These are phyloP conservation scores for Saccharomycopsis javanensis DNA, from an alignment of 805 yeast species.

Conservation along the genomic window DNA sequence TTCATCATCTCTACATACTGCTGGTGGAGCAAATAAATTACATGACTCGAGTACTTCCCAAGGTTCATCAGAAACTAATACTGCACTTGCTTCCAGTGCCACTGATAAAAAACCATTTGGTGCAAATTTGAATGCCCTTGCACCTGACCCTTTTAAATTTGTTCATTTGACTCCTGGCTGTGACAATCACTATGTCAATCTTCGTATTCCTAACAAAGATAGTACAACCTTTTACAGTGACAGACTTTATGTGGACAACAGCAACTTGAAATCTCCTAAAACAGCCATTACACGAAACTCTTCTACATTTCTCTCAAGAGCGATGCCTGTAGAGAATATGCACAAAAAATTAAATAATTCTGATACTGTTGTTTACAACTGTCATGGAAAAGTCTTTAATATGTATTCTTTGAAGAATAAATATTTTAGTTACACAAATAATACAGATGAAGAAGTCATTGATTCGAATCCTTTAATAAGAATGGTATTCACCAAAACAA, in stretches of 20 bases:
- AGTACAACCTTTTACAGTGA: neutral
- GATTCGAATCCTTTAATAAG: slow-evolving; percentile 36
- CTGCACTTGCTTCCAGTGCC: neutral
- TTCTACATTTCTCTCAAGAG: slow-evolving; percentile 29
- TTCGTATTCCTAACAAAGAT: neutral
- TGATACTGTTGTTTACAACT: slow-evolving; percentile 31
- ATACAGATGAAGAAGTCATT: slow-evolving; percentile 31
- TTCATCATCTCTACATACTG: neutral
- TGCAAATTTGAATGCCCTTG: slow-evolving; percentile 42
- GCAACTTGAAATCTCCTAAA: slow-evolving; percentile 25
- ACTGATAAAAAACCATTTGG: slow-evolving; percentile 35
- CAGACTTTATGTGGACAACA: neutral
- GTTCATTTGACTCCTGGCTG: slow-evolving; percentile 52
- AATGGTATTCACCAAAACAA: slow-evolving; percentile 27
- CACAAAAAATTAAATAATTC: slow-evolving; percentile 24
- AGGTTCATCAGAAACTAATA: neutral
- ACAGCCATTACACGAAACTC: slow-evolving; percentile 25
- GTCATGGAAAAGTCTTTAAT: slow-evolving; percentile 43
- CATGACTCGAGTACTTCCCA: neutral
- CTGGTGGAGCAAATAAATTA: neutral
- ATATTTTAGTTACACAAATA: slow-evolving; percentile 26
- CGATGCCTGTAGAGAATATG: slow-evolving; percentile 26
- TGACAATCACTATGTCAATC: slow-evolving; percentile 19
- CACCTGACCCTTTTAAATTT: slow-evolving; percentile 42
- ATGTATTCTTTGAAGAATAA: slow-evolving; percentile 16